These are phyloP conservation scores for Candolleomyces aberdarensis DNA, from an alignment of 768 basidiomycete genomes.

Conservation along the genomic window DNA sequence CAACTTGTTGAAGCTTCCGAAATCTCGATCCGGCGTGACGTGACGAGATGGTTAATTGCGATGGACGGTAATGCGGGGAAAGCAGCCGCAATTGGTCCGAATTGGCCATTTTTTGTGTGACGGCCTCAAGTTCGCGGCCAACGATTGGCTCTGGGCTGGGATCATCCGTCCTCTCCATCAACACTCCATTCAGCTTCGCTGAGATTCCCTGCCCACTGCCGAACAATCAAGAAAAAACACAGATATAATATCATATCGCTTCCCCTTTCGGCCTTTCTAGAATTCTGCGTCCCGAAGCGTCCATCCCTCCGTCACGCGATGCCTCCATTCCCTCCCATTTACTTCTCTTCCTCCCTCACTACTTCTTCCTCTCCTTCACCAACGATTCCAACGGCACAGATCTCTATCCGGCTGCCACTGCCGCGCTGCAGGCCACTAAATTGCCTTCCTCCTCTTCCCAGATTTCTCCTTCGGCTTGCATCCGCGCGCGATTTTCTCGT, in stretches of 20 bases:
- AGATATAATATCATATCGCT: slow-evolving; percentile 22
- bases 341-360: slow-evolving; percentile 11
- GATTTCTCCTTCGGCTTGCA: neutral
- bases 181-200: slow-evolving; percentile 10
- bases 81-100: slow-evolving; percentile 10
- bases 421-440: neutral
- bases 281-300: slow-evolving; percentile 16
- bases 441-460: neutral
- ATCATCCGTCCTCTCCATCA: neutral
- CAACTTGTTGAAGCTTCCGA: slow-evolving; percentile 14
- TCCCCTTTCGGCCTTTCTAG: slow-evolving; percentile 29
- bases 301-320: slow-evolving; percentile 11
- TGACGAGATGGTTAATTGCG: slow-evolving; percentile 22
- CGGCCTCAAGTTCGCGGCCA: neutral
- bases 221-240: slow-evolving; percentile 21
- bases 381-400: slow-evolving; percentile 5
- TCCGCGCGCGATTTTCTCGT: slow-evolving; percentile 1
- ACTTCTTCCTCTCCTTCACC: slow-evolving; percentile 3
- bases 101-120: slow-evolving; percentile 8
- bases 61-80: slow-evolving; percentile 12
- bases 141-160: slow-evolving; percentile 1
- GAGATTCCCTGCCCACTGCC: slow-evolving; percentile 18
- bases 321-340: slow-evolving; percentile 17
- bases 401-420: neutral
- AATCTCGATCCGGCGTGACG: slow-evolving; percentile 33